Base-by-base conservation (phyloP, 2,329 filamentous ascomycete genomes). In the Ophioceras dolichostomum region DNA sequence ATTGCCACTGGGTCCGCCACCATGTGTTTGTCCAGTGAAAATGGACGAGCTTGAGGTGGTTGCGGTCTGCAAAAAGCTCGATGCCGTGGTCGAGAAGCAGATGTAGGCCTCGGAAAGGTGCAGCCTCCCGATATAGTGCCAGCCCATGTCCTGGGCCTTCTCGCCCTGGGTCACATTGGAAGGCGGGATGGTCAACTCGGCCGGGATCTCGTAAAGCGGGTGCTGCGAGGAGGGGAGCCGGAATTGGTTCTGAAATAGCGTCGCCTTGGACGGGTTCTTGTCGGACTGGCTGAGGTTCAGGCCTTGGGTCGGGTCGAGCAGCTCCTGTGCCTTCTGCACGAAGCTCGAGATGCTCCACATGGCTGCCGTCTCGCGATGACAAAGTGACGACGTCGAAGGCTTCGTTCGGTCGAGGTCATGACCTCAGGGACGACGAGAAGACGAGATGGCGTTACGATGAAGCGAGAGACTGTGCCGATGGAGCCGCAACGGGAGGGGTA, bases 231-330 rank as follows among this genome's bases (percentile, higher is more conserved):
- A 78, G 32, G 91, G 91, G 24, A 98, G 80, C 47, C 91, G 85
- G 66, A 98, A 98, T 62, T 98, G 91, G 58, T 83, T 81, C 64
- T 91, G 87, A 65, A 96, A 98, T 41, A 96, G 76, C 36, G 83
- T 81, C 39, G 87, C 79, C 65, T 95, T 96, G 54, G 88, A 89
- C 35, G 88, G 87, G 56, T 85, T 82, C 45, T 74, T 75, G 60
- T 91, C 84, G 41, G 80, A 76, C 52, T 78, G 73, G 48, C 79
- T 76, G 41, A 84, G 70, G 47, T 78, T 76, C 45, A 83, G 67
- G 53, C 83, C 79, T 57, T 86, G 79, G 46, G 83, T 83, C 38
- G 87, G 84, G 60, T 95, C 89, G 64, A 95, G 93, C 62, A 94
- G 71, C 62, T 88, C 85, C 69, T 94, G 87, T 48, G 88, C 88